Conservation (phyloP, 768 basidiomycete genomes). For the Porpolomopsis calyptriformis region DNA sequence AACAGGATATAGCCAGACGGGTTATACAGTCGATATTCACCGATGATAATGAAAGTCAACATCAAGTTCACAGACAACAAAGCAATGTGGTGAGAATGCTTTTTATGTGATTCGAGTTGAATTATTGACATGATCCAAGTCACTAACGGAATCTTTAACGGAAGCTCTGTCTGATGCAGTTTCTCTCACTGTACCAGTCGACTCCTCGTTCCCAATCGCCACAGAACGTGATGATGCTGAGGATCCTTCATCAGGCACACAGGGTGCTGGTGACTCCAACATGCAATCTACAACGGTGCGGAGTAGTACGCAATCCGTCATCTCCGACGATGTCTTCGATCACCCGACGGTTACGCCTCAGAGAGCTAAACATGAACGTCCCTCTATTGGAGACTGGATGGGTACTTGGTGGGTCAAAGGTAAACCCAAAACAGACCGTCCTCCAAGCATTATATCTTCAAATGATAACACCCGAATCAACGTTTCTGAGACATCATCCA, state of each 20-base stretch:
- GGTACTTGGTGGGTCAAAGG: conserved; percentile 63
- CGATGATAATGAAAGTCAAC: conserved; percentile 36
- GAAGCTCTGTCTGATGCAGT: conserved; percentile 47
- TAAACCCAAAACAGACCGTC: conserved; percentile 18
- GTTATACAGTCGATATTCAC: conserved; percentile 59
- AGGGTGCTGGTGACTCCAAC: neutral
- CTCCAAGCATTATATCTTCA: conserved; percentile 1
- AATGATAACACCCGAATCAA: neutral
- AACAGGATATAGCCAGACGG: conserved; percentile 56
- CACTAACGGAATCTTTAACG: conserved; percentile 41
- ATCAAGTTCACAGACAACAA: conserved; percentile 43
- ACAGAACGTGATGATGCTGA: neutral
- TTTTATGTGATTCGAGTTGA: neutral
- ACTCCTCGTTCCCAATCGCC: conserved; percentile 11
- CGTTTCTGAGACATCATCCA: neutral
- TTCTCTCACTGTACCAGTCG: conserved; percentile 26
- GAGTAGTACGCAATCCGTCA: neutral
- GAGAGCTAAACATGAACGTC: conserved; percentile 41
- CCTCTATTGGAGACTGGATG: conserved; percentile 64
- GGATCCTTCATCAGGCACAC: neutral
- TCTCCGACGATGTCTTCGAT: conserved; percentile 10
- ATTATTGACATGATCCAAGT: conserved; percentile 23
- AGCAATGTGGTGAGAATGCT: conserved; percentile 45
- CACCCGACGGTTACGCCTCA: conserved; percentile 13
- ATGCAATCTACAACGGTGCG: neutral